Evolutionary conservation across 257 asterid genomes (phyloP), one percentile per base, ranked within the genome.

Genomic region (Penstemon davidsonii): DNA sequence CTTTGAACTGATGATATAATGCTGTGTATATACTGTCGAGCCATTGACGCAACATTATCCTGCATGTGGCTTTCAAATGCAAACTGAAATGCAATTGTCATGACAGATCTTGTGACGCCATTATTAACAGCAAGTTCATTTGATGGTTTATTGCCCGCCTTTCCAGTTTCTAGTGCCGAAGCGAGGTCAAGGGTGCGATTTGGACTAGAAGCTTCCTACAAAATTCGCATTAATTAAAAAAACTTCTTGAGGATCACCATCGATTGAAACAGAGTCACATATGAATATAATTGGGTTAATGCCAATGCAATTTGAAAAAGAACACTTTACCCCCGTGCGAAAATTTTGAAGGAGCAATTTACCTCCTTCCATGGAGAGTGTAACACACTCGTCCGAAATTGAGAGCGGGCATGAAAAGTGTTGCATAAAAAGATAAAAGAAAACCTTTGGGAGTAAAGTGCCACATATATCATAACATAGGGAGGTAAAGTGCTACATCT

Each of bases 121-220:
- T 69, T 69, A 7, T 56, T 64, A 18, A 41, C 68, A 59, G 86
- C 66, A 55, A 67, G 72, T 45, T 84, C 89, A n/a, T 66, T 82
- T 4, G 72, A 66, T 7, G 78, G 70, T 72, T 82, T 86, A 70
- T 59, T 83, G 59, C 92, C 93, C 0, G 78, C 79, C 4, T 86
- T 62, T 60, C 97, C 95, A 4, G 88, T 83, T 75, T 90, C 97
- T 4, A 90, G 90, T 60, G 97, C 90, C 51, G 97, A 90, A n/a
- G 97, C 95, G 8, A 90, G 96, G 72, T 90, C 97, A n/a, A 90
- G 92, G 55, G 97, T 90, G 62, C 96, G 95, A 55, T 88, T 90
- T 43, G 95, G 97, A 73, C 92, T 90, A 1, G 89, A 68, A 50
- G 86, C 75, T 74, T 90, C 97, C 97, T 90, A 76, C 60, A 59